These are phyloP conservation scores for Dactylonectria macrodidyma DNA, from an alignment of 2,329 filamentous ascomycete species.

Conservation along the genomic window DNA sequence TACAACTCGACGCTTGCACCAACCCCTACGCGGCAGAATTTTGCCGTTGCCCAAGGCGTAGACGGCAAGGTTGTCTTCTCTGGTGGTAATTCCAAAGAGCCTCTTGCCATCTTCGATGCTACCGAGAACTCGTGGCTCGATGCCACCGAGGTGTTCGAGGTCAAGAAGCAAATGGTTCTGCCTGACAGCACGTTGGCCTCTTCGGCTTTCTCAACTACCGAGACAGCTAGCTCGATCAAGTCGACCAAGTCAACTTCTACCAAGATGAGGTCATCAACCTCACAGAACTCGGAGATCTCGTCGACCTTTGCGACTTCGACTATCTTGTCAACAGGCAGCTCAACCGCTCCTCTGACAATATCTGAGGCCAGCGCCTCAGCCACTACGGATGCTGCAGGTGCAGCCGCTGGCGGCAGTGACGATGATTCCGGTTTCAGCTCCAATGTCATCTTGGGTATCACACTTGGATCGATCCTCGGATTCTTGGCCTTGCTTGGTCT, in stretches of 20 bases:
- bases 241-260: conserved; percentile 32
- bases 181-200: conserved; percentile 43
- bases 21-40: conserved; percentile 72
- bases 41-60: conserved; percentile 77
- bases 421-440: conserved; percentile 34
- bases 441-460: too few relatives aligned
- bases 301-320: conserved; percentile 47
- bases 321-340: conserved; percentile 31
- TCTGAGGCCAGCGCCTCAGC: conserved; percentile 43
- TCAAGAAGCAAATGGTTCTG: conserved; percentile 45
- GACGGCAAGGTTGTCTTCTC: conserved; percentile 81
- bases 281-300: conserved; percentile 23
- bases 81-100: conserved; percentile 77
- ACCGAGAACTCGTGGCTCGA: conserved; percentile 85
- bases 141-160: conserved; percentile 71
- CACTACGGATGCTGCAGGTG: conserved; percentile 42
- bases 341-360: conserved; percentile 39
- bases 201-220: conserved; percentile 38
- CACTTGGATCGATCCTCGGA: too few relatives aligned
- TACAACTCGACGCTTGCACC: conserved; percentile 86
- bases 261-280: conserved; percentile 10
- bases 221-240: conserved; percentile 45
- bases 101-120: conserved; percentile 84
- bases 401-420: conserved; percentile 40
- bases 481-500: too few relatives aligned